Evolutionary conservation across 139 green algal genomes (phyloP), one percentile per base, ranked within the genome.

Genomic region (Volvox africanus): DNA sequence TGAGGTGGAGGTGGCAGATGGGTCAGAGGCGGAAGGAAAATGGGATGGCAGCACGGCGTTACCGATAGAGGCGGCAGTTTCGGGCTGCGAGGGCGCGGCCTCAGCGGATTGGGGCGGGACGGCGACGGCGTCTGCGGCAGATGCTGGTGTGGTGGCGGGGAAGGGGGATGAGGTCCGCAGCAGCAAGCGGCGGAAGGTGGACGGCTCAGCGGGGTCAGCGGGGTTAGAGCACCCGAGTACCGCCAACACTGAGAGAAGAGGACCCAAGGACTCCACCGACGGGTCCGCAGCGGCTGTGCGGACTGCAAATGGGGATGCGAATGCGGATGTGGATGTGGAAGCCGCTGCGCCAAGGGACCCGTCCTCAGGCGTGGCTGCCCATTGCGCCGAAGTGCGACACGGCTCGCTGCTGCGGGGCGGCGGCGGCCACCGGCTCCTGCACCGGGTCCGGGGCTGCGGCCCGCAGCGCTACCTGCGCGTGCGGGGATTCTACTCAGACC

Each of bases 401-500:
- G 44, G 50, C 28, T 19, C 55, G 22, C 28, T n/a, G 36, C 17
- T 21, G 14, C 26, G 61, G 21, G 0, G 68, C 68, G 14, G 65
- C 68, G 26, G 37, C 84, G 13, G 68, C 68, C 17, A 62, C 24
- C 61, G 35, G 62, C 82, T 88, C 62, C 32, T 88, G 20, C 82
- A 61, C 21, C 22, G 65, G 2, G 21, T 88, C 0, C 82, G 16
- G n/a, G 55, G 86, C 73, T n/a, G 77, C 55, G 76, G 80, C 61
- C 79, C 11, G 21, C 73, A 77, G 80, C 80, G 71, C 75, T 78
- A 87, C 50, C 69, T 94, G 76, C 75, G 77, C 20, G 82, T 88
- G 62, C 18, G 35, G 26, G 85, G 89, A 30, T 82, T 93, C 71
- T 93, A 94, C 79, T 91, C 68, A 21, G 98, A 99, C 92, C 82